Evolutionary conservation across 2,329 filamentous ascomycete genomes (phyloP), one percentile per base, ranked within the genome.

Genomic region (Fusarium compactum): DNA sequence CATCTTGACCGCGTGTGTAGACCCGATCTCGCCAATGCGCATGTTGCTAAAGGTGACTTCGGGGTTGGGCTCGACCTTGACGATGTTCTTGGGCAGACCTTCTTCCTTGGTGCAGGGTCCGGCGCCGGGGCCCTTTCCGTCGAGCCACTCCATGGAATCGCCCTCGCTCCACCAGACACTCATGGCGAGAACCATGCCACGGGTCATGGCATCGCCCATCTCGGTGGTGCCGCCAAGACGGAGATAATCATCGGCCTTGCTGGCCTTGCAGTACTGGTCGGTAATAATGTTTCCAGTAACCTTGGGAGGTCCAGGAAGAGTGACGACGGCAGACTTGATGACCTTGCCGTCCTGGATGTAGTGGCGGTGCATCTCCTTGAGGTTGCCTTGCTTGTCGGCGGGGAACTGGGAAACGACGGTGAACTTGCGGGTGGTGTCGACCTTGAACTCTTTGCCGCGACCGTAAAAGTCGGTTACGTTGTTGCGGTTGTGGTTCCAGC

Each of bases 21-120:
- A 86, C 7, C 84, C 86, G 72, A 90, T 85, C 69, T 90, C 86
- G n/a, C 88, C 88, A 82, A 86, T 87, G 72, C 83, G 84, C 70
- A 90, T 85, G 72, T 89, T 85, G 65, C 83, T 85, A 73, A 87
- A 90, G 2, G 79, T 83, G 6, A 90, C 85, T 16, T 80, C 80
- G 1, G 87, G 84, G 51, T 80, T 79, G 1, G 85, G 83, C 71
- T 85, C 78, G 16, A 85, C 76, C 48, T 80, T 77, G 57, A 81
- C 64, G 59, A 90, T 86, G 16, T 81, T 77, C 40, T 78, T 76
- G 0, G 88, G 87, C 62, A 83, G 80, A 1, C 87, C 88, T 70
- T 86, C 85, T 0, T 83, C 86, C 6, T 79, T 80, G 71, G 82
- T 82, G 76, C 88, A 90, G 20, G 85, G 86, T 1, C 87, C 87